Base-by-base conservation (phyloP, 495 filamentous ascomycete species). In the Polyplosphaeria fusca region DNA sequence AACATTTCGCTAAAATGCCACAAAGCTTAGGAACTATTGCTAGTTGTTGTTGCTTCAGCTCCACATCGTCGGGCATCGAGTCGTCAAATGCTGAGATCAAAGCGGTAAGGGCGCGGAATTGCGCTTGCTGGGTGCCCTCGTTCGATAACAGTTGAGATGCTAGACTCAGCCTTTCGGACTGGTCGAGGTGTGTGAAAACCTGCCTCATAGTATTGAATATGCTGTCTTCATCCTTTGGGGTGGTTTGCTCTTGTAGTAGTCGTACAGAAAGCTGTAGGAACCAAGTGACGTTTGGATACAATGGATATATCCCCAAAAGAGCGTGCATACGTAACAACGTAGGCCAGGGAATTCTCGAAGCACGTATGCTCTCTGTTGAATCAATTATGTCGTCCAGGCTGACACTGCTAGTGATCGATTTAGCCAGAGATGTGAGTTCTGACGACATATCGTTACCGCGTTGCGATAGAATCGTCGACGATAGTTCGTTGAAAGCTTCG, bases 401-500 rank as follows among this genome's bases (percentile, higher is more conserved):
- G n/a, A 30, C 2, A 37, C 26, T 13, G 23, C 18, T 12, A n/a
- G 14, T 18, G 11, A 55, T 22, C 24, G 35, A 35, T 41, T 14
- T 28, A 12, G 27, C 45, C 4, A 62, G 19, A 0, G 26, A 26
- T 5, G 2, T 13, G 35, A 32, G 40, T 2, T 19, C 41, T 4
- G 14, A n/a, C 2, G 14, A 22, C 3, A 57, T 23, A 20, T 44
- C 9, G 4, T 38, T 39, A 4, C 5, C 52, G 18, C 42, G 5
- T 12, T 30, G n/a, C 12, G 16, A 27, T 11, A 62, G 16, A 11
- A 45, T 14, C 27, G 23, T 28, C n/a, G 40, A 27, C 5, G 52
- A 47, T 14, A 57, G 24, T 12, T 56, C 52, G 32, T 57, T 62
- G 26, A 56, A 52, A 16, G 59, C 52, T 23, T 56, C 52, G 23